Evolutionary conservation across 371 early-diverging fungal genomes (phyloP), one percentile per base, ranked within the genome.

Genomic region (Mortierella sp.): DNA sequence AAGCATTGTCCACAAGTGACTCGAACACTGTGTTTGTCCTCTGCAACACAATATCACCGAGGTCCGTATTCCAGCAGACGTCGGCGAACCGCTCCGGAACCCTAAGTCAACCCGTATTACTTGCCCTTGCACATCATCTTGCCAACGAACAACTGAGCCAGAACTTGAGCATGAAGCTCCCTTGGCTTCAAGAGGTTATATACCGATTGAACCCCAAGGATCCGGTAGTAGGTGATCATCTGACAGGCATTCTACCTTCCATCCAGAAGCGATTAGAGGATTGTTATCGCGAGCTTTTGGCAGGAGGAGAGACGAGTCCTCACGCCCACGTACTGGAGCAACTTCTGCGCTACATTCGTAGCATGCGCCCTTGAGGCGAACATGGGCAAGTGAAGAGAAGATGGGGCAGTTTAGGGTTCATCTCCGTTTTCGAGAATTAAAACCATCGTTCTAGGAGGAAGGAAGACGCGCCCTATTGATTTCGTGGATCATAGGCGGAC

Each of bases 161-260:
- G 39, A 60, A 65, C 51, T 37, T 76, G 54, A 62, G 69, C 3
- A 57, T 64, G 44, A 60, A 57, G 17, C 51, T 76, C 34, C 54
- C 77, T 14, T 76, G 77, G 77, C 55, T 76, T 5, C 77, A 76
- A 37, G 77, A 76, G 55, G 45, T 60, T 47, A 28, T 76, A 58
- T 29, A 56, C 49, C 77, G 70, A 5, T 29, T 76, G 54, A 43
- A 76, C 39, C 44, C 62, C 21, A 68, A 69, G 43, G 66, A 76
- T 29, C 62, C 69, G 10, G 9, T 61, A 53, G 25, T 69, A 3
- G 53, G 69, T 19, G 62, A 68, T 1, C 77, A 68, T 39, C 62
- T 76, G 57, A 21, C 51, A 27, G 48, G 51, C 27, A 76, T 76
- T 47, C 57, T 76, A 8, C 66, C 69, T 2, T 31, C 43, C 12